Evolutionary conservation across 2,329 filamentous ascomycete species (phyloP).

Genomic region (Diaporthe aspalathi): DNA sequence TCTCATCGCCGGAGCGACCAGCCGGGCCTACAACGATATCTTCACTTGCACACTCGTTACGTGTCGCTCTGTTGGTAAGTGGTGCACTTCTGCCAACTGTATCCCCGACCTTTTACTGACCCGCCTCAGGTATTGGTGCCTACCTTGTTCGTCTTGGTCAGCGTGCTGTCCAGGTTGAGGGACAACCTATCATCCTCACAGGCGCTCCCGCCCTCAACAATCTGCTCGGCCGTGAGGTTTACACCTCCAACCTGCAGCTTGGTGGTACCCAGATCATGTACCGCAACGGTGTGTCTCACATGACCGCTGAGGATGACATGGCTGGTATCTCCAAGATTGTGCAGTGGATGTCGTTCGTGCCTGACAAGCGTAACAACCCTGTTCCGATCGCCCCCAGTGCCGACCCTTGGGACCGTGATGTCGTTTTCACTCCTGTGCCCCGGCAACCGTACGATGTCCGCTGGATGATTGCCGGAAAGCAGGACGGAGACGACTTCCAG

Average conservation of each 20-base stretch:
- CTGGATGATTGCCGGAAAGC: conserved; percentile 90
- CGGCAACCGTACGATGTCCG: conserved; percentile 93
- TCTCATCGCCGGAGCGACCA: conserved; percentile 97
- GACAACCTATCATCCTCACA: conserved; percentile 98
- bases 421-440: conserved; percentile 83
- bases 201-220: conserved; percentile 98
- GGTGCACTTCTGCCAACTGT: not conserved
- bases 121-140: conserved; percentile 81
- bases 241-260: conserved; percentile 98
- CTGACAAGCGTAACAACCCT: conserved; percentile 92
- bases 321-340: conserved; percentile 98
- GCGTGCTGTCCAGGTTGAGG: conserved; percentile 98
- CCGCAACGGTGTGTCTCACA: conserved; percentile 98
- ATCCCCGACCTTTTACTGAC: conserved; percentile 48
- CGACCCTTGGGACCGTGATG: conserved; percentile 93
- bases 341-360: conserved; percentile 97
- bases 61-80: conserved; percentile 91
- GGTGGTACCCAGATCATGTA: conserved; percentile 99
- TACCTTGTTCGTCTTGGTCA: conserved; percentile 98
- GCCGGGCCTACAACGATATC: conserved; percentile 97
- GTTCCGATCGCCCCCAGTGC: conserved; percentile 89
- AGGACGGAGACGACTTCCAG: conserved; percentile 87
- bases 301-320: conserved; percentile 98
- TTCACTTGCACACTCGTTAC: conserved; percentile 98
- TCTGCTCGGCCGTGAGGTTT: conserved; percentile 95